These are phyloP conservation scores for Fusarium torreyae DNA, from an alignment of 2,329 filamentous ascomycete species.

Conservation along the genomic window DNA sequence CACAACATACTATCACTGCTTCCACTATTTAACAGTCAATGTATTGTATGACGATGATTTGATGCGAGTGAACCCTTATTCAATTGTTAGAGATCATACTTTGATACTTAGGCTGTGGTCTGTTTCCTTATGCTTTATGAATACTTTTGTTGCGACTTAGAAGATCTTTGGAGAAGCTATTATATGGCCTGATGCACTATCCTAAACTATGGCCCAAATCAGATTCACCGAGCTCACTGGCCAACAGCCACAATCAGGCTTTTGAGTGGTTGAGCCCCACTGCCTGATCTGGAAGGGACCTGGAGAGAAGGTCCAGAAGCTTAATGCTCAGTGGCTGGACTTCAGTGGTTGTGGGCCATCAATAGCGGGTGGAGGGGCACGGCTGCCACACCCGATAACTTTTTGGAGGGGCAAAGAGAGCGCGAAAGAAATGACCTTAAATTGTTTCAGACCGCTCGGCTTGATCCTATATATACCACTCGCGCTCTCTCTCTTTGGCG, in stretches of 20 bases:
- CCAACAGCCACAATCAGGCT: constrained; percentile 31
- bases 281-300: constrained; percentile 34
- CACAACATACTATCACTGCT: no score
- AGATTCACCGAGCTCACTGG: constrained; percentile 50
- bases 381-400: constrained; percentile 37
- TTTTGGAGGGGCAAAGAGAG: constrained; percentile 48
- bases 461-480: constrained; percentile 12
- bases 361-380: constrained; percentile 39
- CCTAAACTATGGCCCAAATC: constrained; percentile 26
- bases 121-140: no score
- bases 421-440: constrained; percentile 45
- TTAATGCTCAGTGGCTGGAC: constrained; percentile 38
- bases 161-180: neutral
- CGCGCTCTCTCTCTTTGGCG: constrained; percentile 7
- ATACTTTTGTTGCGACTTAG: neutral
- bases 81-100: no score
- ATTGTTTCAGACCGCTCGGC: constrained; percentile 45
- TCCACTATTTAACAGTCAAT: no score
- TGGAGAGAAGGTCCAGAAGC: constrained; percentile 21
- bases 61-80: no score
- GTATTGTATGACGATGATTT: no score
- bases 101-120: no score
- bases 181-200: constrained; percentile 13
- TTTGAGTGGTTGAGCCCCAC: constrained; percentile 43
- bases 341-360: constrained; percentile 41